phyloP scores from a whole-genome alignment of 495 filamentous ascomycete genomes.

The Cercophora newfieldiana region DNA sequence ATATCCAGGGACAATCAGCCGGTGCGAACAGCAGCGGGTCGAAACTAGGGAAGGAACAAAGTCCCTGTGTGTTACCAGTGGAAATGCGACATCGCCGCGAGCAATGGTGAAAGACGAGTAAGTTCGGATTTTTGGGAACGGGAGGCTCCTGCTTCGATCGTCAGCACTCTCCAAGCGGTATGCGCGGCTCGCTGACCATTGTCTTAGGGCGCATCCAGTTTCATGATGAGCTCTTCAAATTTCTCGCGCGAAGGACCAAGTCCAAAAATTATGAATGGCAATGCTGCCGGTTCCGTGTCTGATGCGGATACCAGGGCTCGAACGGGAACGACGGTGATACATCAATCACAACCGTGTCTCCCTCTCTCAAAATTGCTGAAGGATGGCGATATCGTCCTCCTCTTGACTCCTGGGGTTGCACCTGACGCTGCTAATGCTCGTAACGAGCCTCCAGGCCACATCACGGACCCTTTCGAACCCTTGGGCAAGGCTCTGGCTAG shows the following conservation, averaged over 20 bases:
- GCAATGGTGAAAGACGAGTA: background rate
- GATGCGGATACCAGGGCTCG: constrained; percentile 8
- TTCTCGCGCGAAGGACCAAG: constrained; percentile 10
- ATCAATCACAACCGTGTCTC: constrained; percentile 41
- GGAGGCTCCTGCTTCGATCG: background rate
- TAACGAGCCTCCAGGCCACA: constrained; percentile 13
- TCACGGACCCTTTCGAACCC: constrained; percentile 60
- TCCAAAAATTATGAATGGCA: background rate
- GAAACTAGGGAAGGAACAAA: background rate
- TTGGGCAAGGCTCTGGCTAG: constrained; percentile 56
- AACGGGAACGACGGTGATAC: constrained; percentile 26
- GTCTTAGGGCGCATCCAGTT: background rate
- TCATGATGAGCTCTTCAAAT: constrained; percentile 16
- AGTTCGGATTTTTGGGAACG: background rate
- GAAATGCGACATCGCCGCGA: constrained; percentile 3
- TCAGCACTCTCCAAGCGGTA: background rate
- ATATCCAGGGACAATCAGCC: background rate
- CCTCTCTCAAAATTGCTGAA: constrained; percentile 43
- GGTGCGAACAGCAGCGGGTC: background rate
- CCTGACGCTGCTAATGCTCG: constrained; percentile 35
- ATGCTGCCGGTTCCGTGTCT: background rate
- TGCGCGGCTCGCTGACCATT: background rate
- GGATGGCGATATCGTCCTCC: constrained; percentile 54
- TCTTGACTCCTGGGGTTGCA: constrained; percentile 60
- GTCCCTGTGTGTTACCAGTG: background rate